A percentile compares a stretch with the other conserved stretches of the same genome.
Conservation (phyloP, 352 stramenopile genomes). For the Phytophthora lateralis region DNA sequence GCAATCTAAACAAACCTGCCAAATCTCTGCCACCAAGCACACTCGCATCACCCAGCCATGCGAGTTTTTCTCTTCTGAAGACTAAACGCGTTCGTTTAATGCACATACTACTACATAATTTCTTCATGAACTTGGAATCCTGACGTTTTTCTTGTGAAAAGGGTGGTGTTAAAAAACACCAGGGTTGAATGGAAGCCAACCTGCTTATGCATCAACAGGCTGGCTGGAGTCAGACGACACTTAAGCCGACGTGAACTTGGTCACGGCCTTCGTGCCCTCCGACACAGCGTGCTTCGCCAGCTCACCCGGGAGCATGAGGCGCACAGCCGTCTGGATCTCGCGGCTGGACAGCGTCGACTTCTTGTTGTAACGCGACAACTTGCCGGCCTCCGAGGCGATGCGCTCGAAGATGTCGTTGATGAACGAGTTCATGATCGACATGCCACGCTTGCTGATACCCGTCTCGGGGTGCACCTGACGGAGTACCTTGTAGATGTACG, state of each 20-base stretch:
- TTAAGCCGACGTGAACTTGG: slow-evolving; percentile 92
- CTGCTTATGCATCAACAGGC: too few species aligned
- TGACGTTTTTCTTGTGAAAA: slow-evolving; percentile 16
- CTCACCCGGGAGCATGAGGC: slow-evolving; percentile 95
- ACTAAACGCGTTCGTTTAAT: slow-evolving; percentile 74
- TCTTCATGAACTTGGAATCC: too few species aligned
- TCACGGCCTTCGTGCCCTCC: slow-evolving; percentile 97
- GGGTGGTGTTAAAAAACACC: slow-evolving; percentile 91
- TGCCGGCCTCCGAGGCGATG: slow-evolving; percentile 96
- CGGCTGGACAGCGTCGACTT: slow-evolving; percentile 97
- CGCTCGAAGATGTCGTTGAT: slow-evolving; percentile 99
- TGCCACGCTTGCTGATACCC: slow-evolving; percentile 97
- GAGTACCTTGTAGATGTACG: slow-evolving; percentile 94
- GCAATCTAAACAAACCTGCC: too few species aligned
- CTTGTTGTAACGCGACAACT: slow-evolving; percentile 98
- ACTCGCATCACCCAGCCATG: too few species aligned
- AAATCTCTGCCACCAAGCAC: too few species aligned
- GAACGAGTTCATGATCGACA: slow-evolving; percentile 99
- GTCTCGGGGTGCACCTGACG: slow-evolving; percentile 97
- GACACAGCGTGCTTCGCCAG: slow-evolving; percentile 97
- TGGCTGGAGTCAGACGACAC: not conserved
- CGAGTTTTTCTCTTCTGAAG: not conserved
- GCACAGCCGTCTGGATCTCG: slow-evolving; percentile 98
- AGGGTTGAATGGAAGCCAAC: slow-evolving; percentile 12
- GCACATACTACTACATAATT: too few species aligned